Evolutionary conservation across 148 eudicot species (phyloP), one percentile per base, ranked within the genome.

Genomic region (Amaranthus cruentus): DNA sequence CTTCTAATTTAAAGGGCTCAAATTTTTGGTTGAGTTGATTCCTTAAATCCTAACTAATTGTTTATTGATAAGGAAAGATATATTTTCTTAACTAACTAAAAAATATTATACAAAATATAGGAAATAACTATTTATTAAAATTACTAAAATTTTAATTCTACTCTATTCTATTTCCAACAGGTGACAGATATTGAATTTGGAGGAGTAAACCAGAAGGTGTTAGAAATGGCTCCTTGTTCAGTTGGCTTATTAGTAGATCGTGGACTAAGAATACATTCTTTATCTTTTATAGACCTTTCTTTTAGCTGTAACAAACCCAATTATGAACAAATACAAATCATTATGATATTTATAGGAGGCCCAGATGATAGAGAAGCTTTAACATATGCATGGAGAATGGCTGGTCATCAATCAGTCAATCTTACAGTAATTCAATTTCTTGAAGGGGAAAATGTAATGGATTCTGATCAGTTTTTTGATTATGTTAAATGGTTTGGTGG

Each of bases 361-460:
- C 80, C 88, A 3, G 97, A 92, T 58, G 97, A 90, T 11, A 83
- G 96, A 2, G 96, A 92, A 75, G 96, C 97, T 7, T 73, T 90
- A 12, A 75, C 87, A 0, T 85, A 83, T n/a, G 89, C 87, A 3
- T 60, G 81, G 77, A 82, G 97, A 51, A 87, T 92, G 88, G 82
- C 85, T 0, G 74, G 69, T 1, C 83, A 86, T 47, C 67, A 78
- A 0, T 68, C 9, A 12, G 81, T 77, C 18, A 56, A 55, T 12
- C 90, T 92, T 7, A 84, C 82, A 7, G 80, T 92, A 5, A 75
- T 90, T 18, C 78, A 89, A 5, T 85, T 92, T 68, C 3, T 82
- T 0, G 74, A 84, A 3, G 83, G 84, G 3, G 70, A 76, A 1
- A 38, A 78, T 13, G 63, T 79, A 0, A 51, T 55, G 6, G 73